Evolutionary conservation across 208 protist genomes (phyloP).

Genomic region (Spongospora subterranea): DNA sequence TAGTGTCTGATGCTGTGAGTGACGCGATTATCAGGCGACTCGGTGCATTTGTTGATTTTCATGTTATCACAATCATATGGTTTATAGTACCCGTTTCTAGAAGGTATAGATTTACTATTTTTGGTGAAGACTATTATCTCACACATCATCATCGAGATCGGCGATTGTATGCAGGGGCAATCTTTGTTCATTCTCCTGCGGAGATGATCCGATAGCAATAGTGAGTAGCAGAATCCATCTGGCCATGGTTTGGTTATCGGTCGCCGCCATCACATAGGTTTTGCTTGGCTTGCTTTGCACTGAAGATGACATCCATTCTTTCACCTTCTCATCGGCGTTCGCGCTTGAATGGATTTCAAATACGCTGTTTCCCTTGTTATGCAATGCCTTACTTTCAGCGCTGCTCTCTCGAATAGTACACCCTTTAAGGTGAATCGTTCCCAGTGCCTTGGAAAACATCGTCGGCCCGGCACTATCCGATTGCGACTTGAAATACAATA

Average conservation of each 20-base stretch:
- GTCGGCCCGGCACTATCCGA: slow-evolving; percentile 45
- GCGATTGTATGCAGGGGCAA: slow-evolving; percentile 9
- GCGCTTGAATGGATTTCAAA: slow-evolving; percentile 29
- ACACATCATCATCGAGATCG: slow-evolving; percentile 14
- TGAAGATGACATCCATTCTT: slow-evolving; percentile 50
- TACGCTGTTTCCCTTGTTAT: slow-evolving; percentile 35
- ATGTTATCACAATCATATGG: too few species aligned
- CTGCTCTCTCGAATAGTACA: slow-evolving; percentile 35
- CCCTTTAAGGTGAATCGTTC: slow-evolving; percentile 25
- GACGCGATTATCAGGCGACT: too few species aligned
- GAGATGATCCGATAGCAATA: background rate
- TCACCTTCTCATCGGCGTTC: slow-evolving; percentile 33
- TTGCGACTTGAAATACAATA: slow-evolving; percentile 49
- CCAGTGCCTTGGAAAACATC: slow-evolving; percentile 34
- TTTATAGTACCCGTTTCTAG: too few species aligned
- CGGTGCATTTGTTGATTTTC: too few species aligned
- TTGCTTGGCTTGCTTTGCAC: slow-evolving; percentile 50
- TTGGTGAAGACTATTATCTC: too few species aligned
- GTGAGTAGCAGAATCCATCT: slow-evolving; percentile 34
- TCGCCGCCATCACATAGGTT: slow-evolving; percentile 17
- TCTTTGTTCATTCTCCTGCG: slow-evolving; percentile 28
- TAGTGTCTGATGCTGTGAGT: too few species aligned
- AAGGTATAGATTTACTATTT: too few species aligned
- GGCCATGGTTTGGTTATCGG: slow-evolving; percentile 23
- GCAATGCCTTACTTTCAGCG: background rate